These are phyloP conservation scores for Torulaspora quercuum DNA, from an alignment of 805 yeast genomes.

Conservation along the genomic window DNA sequence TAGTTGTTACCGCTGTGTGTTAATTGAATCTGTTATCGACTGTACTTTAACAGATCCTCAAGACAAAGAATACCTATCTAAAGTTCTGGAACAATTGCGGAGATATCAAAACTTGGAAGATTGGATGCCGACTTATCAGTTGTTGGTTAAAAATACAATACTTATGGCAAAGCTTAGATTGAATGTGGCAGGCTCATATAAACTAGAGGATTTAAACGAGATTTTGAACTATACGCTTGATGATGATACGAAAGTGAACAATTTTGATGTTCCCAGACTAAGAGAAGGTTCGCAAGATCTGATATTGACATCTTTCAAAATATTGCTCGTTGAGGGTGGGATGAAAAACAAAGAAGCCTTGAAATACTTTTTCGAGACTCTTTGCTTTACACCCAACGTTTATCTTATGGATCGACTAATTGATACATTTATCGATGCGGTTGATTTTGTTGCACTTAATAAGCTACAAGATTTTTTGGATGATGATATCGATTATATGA, in stretches of 20 bases:
- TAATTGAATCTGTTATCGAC: conserved; percentile 54
- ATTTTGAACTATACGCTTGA: conserved; percentile 52
- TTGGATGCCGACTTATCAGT: conserved; percentile 73
- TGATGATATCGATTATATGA: conserved; percentile 51
- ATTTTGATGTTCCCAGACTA: conserved; percentile 12
- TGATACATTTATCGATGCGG: conserved; percentile 44
- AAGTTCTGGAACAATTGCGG: conserved; percentile 62
- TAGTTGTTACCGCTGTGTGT: conserved; percentile 55
- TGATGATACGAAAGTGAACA: conserved; percentile 36
- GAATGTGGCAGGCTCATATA: conserved; percentile 51
- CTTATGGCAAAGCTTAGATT: conserved; percentile 59
- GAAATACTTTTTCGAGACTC: conserved; percentile 55
- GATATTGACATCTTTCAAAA: conserved; percentile 64
- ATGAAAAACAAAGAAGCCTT: conserved; percentile 60
- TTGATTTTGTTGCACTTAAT: conserved; percentile 64
- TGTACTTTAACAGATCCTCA: conserved; percentile 36
- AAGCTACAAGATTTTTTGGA: conserved; percentile 63
- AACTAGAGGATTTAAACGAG: conserved; percentile 47
- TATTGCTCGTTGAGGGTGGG: conserved; percentile 72
- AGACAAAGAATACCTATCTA: conserved; percentile 41
- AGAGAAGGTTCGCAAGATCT: conserved; percentile 44
- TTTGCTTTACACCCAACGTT: conserved; percentile 54
- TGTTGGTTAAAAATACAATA: conserved; percentile 46
- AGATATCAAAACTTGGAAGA: conserved; percentile 76
- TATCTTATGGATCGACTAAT: conserved; percentile 51